Conservation (phyloP, 768 basidiomycete species). For the Rhizopogon sp. region DNA sequence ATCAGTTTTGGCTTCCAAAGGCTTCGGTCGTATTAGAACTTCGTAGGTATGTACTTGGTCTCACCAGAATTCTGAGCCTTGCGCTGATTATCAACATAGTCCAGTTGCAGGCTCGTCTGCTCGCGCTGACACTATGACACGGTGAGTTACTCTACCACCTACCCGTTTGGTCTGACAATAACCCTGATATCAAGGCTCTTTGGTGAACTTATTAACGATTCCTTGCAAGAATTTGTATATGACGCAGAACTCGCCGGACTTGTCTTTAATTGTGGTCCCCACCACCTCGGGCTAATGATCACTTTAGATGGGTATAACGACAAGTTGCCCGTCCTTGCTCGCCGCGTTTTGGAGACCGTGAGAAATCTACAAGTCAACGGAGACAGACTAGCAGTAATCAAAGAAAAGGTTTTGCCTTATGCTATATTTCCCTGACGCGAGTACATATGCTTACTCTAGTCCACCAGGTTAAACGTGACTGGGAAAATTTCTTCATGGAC, state of each 20-base stretch:
- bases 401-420: constrained; percentile 61
- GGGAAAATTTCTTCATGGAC: constrained; percentile 83
- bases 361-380: constrained; percentile 58
- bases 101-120: constrained; percentile 59
- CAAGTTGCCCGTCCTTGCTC: constrained; percentile 71
- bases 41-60: constrained; percentile 47
- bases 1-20: constrained; percentile 93
- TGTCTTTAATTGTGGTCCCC: constrained; percentile 59
- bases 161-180: neutral
- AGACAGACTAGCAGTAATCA: constrained; percentile 76
- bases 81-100: constrained; percentile 28
- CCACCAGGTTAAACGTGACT: constrained; percentile 63
- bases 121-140: constrained; percentile 66
- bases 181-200: constrained; percentile 52
- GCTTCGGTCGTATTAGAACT: constrained; percentile 74
- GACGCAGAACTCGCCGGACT: constrained; percentile 91
- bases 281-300: constrained; percentile 63
- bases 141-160: constrained; percentile 33
- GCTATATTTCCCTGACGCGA: neutral
- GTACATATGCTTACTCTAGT: neutral
- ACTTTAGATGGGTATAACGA: constrained; percentile 86
- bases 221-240: constrained; percentile 87
- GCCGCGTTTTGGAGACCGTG: constrained; percentile 66
- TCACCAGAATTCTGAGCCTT: neutral
- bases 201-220: constrained; percentile 81